Base-by-base conservation (phyloP, 495 filamentous ascomycete species). In the Lindgomyces ingoldianus region DNA sequence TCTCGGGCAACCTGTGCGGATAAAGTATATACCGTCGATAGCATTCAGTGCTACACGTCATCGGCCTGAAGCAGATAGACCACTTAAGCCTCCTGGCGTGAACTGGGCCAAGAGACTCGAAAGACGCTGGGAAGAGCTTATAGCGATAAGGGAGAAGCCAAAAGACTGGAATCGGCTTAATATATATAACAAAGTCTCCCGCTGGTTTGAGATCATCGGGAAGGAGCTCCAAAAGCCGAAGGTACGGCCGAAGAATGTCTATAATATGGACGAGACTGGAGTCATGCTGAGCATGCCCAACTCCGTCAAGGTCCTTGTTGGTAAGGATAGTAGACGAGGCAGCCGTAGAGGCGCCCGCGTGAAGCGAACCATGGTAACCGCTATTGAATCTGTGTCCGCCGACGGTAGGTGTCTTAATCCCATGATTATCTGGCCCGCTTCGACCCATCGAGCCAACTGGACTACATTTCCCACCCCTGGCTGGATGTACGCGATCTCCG, bases 181-280 rank as follows among this genome's bases (percentile, higher is more conserved):
- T 42, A 78, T 74, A 24, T 73, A 76, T 70, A 60, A 72, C 4
- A 79, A 78, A 71, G 62, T 78, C 11, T 69, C 45, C 48, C 62
- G 72, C 57, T 78, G 67, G 74, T 76, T 77, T 70, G 62, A 73
- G 55, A n/a, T n/a, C n/a, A n/a, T n/a, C n/a, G n/a, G n/a, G n/a
- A n/a, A n/a, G n/a, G n/a, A n/a, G n/a, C n/a, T n/a, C n/a, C n/a
- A n/a, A n/a, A n/a, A n/a, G n/a, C n/a, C n/a, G n/a, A n/a, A n/a
- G n/a, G n/a, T n/a, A n/a, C n/a, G n/a, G n/a, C n/a, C n/a, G n/a
- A n/a, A n/a, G n/a, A n/a, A n/a, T n/a, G n/a, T n/a, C n/a, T 30
- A 72, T 75, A 64, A 74, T 67, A 14, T n/a, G n/a, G n/a, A n/a
- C n/a, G n/a, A n/a, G n/a, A n/a, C n/a, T n/a, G n/a, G n/a, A n/a